These are phyloP conservation scores for Cardamine resedifolia DNA, from an alignment of 345 rosid species.

Conservation along the genomic window DNA sequence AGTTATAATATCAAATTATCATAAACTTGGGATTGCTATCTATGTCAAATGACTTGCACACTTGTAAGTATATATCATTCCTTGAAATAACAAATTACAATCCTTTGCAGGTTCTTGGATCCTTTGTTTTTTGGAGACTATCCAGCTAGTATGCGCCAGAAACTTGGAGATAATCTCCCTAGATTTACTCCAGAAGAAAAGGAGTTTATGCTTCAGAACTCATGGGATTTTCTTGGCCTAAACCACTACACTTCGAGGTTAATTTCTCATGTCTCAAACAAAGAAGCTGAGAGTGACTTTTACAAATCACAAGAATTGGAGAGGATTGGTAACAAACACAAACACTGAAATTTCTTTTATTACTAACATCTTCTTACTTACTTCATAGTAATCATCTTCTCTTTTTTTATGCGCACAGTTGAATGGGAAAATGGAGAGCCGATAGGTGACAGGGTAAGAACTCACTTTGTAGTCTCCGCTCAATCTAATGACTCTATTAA, in stretches of 20 bases:
- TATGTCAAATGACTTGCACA: background rate
- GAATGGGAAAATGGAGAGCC: conserved; percentile 74
- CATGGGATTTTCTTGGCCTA: conserved; percentile 79
- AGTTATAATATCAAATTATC: conserved; percentile 2
- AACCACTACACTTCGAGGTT: conserved; percentile 89
- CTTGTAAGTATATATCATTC: background rate
- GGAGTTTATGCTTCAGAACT: conserved; percentile 48
- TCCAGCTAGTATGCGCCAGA: conserved; percentile 69
- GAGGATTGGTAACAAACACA: conserved; percentile 53
- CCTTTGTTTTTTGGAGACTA: conserved; percentile 83
- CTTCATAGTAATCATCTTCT: conserved; percentile 22
- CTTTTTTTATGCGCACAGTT: conserved; percentile 40
- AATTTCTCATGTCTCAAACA: conserved; percentile 51
- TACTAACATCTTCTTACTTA: background rate
- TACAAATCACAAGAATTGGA: conserved; percentile 64
- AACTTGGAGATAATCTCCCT: conserved; percentile 69
- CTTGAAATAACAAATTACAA: conserved; percentile 10
- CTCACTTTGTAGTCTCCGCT: background rate
- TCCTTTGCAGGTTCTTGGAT: conserved; percentile 62
- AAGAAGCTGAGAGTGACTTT: conserved; percentile 47
- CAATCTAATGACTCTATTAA: conserved; percentile 9
- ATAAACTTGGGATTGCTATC: background rate
- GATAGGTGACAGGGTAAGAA: conserved; percentile 75
- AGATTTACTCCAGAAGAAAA: conserved; percentile 68
- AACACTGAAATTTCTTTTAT: background rate